Conservation (phyloP, 2,329 filamentous ascomycete species). For the Ploettnerulaceae sp. region DNA sequence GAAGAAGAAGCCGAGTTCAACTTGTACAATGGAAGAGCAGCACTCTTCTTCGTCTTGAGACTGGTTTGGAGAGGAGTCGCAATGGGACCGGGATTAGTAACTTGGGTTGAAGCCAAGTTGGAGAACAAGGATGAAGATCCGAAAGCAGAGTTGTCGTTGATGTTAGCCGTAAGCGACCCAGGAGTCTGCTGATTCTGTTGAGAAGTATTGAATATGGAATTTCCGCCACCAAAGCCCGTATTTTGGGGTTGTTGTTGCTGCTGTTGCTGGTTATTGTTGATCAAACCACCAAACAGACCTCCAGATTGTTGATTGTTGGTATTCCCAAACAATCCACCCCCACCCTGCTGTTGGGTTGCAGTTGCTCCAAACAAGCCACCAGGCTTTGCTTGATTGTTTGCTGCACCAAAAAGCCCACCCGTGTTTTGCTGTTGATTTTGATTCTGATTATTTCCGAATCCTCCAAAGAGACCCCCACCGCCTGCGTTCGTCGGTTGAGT, state of each 20-base stretch:
- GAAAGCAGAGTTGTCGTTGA: slow-evolving; percentile 82
- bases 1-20: slow-evolving; percentile 76
- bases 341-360: slow-evolving; percentile 38
- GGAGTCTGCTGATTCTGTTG: slow-evolving; percentile 49
- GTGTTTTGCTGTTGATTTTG: slow-evolving; percentile 37
- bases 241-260: slow-evolving; percentile 45
- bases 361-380: slow-evolving; percentile 46
- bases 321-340: slow-evolving; percentile 51
- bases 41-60: slow-evolving; percentile 68
- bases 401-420: slow-evolving; percentile 46
- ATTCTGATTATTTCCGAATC: slow-evolving; percentile 36
- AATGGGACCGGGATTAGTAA: slow-evolving; percentile 75
- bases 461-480: slow-evolving; percentile 36
- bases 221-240: slow-evolving; percentile 56
- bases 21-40: slow-evolving; percentile 81
- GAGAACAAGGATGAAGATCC: slow-evolving; percentile 84
- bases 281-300: slow-evolving; percentile 32
- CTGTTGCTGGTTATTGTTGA: slow-evolving; percentile 27
- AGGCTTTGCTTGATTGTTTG: slow-evolving; percentile 51
- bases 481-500: slow-evolving; percentile 36
- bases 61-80: slow-evolving; percentile 64
- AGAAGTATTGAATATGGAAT: slow-evolving; percentile 55
- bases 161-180: slow-evolving; percentile 69
- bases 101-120: slow-evolving; percentile 58
- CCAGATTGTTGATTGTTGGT: slow-evolving; percentile 24